These are phyloP conservation scores for Irineochytrium annulatum DNA, from an alignment of 192 early-diverging fungal genomes.

Conservation along the genomic window DNA sequence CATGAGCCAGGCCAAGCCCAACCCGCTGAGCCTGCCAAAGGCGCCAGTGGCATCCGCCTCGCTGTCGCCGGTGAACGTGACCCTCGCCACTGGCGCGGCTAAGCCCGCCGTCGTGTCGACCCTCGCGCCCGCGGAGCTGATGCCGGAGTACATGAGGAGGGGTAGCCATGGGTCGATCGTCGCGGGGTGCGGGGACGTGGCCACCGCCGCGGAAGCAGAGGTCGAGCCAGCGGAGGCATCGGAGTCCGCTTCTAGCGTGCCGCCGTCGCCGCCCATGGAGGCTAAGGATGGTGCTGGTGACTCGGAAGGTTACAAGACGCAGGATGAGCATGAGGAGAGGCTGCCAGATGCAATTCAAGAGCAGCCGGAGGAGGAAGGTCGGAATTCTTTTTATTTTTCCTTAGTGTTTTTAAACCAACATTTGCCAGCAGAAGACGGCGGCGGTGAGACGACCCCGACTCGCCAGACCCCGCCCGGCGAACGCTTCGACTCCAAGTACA, in stretches of 20 bases:
- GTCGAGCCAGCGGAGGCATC: not conserved
- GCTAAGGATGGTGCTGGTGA: not conserved
- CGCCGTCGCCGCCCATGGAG: not conserved
- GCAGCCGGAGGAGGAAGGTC: not conserved
- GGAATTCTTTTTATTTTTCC: not conserved
- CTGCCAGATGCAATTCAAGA: not conserved
- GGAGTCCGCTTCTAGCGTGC: not conserved
- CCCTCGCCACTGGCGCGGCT: too few relatives aligned
- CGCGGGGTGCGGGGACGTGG: not conserved
- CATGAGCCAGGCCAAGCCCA: too few relatives aligned
- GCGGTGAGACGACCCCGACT: not conserved
- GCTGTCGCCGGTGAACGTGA: too few relatives aligned
- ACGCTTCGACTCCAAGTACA: too few relatives aligned
- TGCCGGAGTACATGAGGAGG: not conserved
- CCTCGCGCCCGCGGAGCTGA: not conserved
- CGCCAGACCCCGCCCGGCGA: not conserved
- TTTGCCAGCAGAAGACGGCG: not conserved
- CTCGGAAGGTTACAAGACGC: not conserved
- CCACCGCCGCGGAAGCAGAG: constrained; percentile 1
- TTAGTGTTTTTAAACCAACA: not conserved
- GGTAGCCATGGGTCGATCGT: not conserved
- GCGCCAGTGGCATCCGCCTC: too few relatives aligned
- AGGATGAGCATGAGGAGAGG: not conserved
- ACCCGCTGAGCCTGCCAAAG: too few relatives aligned
- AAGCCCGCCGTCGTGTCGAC: not conserved